Percentiles rank a stretch among this genome's conserved stretches.
Evolutionary conservation across 1,284 basidiomycete genomes (phyloP).

Genomic region (Tylopilus sp.): DNA sequence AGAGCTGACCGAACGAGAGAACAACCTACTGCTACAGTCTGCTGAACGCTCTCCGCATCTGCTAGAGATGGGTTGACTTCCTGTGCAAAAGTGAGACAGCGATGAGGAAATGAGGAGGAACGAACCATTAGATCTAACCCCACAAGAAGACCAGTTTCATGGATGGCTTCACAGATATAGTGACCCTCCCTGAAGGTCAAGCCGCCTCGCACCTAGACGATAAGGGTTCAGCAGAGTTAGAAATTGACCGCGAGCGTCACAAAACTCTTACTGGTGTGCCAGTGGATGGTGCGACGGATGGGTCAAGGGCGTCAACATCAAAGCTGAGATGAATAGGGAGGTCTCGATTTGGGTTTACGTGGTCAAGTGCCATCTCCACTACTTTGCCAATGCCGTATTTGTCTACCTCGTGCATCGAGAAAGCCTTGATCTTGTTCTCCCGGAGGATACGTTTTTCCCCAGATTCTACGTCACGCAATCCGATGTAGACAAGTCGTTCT

Average conservation of each 20-base stretch:
- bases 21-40: conserved; percentile 94
- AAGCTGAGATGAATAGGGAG: conserved; percentile 94
- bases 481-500: conserved; percentile 88
- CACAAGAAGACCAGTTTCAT: conserved; percentile 91
- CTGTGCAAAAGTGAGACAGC: conserved; percentile 42
- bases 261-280: conserved; percentile 77
- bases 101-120: conserved; percentile 2
- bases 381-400: conserved; percentile 94
- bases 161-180: conserved; percentile 94
- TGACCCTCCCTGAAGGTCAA: conserved; percentile 97
- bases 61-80: conserved; percentile 94
- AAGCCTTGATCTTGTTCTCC: conserved; percentile 89
- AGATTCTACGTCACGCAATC: conserved; percentile 89
- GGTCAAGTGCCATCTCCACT: conserved; percentile 93
- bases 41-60: conserved; percentile 69
- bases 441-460: conserved; percentile 89
- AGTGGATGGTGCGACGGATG: conserved; percentile 92
- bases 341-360: conserved; percentile 83
- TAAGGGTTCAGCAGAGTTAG: conserved; percentile 3
- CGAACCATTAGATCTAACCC: conserved; percentile 89
- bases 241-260: not conserved
- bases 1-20: conserved; percentile 89
- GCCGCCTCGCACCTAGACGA: conserved; percentile 80
- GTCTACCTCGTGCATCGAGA: conserved; percentile 99
- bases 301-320: conserved; percentile 95